phyloP scores from a whole-genome alignment of 2,329 filamentous ascomycete genomes.

The Penicillium sp. region DNA sequence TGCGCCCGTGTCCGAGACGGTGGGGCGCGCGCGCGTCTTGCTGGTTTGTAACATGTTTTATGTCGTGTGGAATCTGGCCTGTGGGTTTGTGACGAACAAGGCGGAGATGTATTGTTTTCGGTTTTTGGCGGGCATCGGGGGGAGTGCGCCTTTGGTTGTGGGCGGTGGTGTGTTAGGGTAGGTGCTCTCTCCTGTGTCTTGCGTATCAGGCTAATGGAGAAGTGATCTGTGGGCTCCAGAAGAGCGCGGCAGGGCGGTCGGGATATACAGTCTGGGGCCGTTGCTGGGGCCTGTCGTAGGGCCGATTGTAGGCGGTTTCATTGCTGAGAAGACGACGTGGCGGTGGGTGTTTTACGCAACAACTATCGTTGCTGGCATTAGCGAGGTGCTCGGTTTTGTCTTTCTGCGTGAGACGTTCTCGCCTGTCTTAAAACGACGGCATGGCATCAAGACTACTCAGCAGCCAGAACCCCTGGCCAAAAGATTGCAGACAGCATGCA shows the following conservation, averaged over 20 bases:
- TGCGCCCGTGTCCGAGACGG: background rate
- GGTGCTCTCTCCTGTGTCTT: background rate
- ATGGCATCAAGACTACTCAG: background rate
- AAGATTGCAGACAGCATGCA: slow-evolving; percentile 51
- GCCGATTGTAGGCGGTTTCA: slow-evolving; percentile 59
- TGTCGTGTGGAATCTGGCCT: background rate
- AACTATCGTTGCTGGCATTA: slow-evolving; percentile 57
- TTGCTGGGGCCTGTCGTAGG: slow-evolving; percentile 60
- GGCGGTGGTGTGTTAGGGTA: slow-evolving; percentile 18
- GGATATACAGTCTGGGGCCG: slow-evolving; percentile 56
- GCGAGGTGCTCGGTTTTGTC: slow-evolving; percentile 48
- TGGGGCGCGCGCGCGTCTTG: background rate
- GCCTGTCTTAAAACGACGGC: background rate
- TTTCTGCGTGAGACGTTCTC: slow-evolving; percentile 28
- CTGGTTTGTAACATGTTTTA: background rate
- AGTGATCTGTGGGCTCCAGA: slow-evolving; percentile 58
- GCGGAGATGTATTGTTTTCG: slow-evolving; percentile 55
- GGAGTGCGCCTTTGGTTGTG: slow-evolving; percentile 53
- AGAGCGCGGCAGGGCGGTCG: slow-evolving; percentile 43
- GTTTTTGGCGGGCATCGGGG: slow-evolving; percentile 56
- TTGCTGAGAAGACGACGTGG: slow-evolving; percentile 62
- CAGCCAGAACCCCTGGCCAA: background rate
- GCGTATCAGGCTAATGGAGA: slow-evolving; percentile 42
- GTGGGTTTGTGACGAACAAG: slow-evolving; percentile 40
- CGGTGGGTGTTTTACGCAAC: slow-evolving; percentile 70